Conservation (phyloP, 805 yeast species). For the Groenewaldozyma salmanticensis region DNA sequence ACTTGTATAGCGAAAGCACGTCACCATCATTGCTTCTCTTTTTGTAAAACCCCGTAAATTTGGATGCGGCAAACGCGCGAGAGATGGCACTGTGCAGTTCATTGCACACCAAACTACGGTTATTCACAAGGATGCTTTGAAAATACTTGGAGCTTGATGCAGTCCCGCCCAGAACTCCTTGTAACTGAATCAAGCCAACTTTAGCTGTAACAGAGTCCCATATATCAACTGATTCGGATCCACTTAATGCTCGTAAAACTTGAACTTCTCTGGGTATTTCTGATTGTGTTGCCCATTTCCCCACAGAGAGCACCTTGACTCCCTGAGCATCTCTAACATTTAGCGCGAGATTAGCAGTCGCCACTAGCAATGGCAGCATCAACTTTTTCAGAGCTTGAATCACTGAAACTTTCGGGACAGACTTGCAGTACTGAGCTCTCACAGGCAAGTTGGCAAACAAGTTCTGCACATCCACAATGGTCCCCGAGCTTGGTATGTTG, state of each 20-base stretch:
- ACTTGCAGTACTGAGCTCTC: constrained; percentile 6
- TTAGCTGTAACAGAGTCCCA: not conserved
- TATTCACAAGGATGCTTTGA: not conserved
- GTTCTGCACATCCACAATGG: constrained; percentile 15
- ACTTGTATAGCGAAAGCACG: no score
- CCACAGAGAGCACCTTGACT: not conserved
- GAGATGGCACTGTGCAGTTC: not conserved
- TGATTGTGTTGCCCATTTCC: not conserved
- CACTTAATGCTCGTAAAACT: not conserved
- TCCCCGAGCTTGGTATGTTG: constrained; percentile 5
- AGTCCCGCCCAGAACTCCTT: not conserved
- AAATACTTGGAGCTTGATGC: not conserved
- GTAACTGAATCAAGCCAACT: not conserved
- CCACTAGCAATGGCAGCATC: constrained; percentile 4
- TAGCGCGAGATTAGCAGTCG: constrained; percentile 3
- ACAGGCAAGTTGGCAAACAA: constrained; percentile 21
- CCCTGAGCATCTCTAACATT: not conserved
- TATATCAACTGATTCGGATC: not conserved
- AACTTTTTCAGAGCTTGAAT: constrained; percentile 4
- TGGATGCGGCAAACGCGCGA: not conserved
- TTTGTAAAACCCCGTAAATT: not conserved
- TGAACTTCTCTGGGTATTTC: not conserved
- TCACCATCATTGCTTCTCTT: no score
- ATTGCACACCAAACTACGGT: not conserved
- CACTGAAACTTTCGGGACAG: not conserved